Evolutionary conservation across 768 basidiomycete genomes (phyloP), one percentile per base, ranked within the genome.

Genomic region (Holtermanniella nyarrowii): DNA sequence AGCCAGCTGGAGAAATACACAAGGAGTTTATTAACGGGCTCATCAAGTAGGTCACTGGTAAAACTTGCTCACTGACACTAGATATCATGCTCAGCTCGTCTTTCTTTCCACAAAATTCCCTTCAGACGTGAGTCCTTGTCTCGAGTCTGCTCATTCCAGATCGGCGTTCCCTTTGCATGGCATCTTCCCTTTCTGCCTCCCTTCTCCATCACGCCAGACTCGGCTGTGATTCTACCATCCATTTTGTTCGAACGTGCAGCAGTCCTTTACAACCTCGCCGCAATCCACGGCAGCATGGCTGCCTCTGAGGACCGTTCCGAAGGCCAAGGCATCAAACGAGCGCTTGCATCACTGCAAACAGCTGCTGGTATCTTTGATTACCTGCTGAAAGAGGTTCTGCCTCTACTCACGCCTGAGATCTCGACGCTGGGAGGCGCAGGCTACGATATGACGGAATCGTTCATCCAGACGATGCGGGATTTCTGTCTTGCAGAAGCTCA

Each of bases 401-500:
- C 70, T 0, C 46, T 44, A 3, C 48, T 71, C 5, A 54, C 55
- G 22, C 50, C 54, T 3, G 66, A 69, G 7, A 56, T 70, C 5
- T 64, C 60, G 27, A 56, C 61, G 13, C 55, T 60, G 1, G 50
- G 48, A 26, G 64, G 64, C 22, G 62, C 68, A 2, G 70, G 68
- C 7, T 70, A 72, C 14, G 93, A 96, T 66, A 76, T 95, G 23
- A 78, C 82, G 0, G 71, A 74, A 22, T 63, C 78, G 0, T 82
- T 84, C 59, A 62, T 86, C 21, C 76, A 74, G 44, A 76, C 80
- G 23, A 65, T 95, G 41, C 81, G 86, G 63, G 79, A 72, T 57
- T 77, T 96, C 50, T 84, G 88, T 80, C 77, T 91, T 3, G 89
- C 89, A 0, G 88, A 96, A 70, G 91, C 90, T 1, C 93, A 97